Conservation (phyloP, 345 rosid species). For the Mercurialis annua region DNA sequence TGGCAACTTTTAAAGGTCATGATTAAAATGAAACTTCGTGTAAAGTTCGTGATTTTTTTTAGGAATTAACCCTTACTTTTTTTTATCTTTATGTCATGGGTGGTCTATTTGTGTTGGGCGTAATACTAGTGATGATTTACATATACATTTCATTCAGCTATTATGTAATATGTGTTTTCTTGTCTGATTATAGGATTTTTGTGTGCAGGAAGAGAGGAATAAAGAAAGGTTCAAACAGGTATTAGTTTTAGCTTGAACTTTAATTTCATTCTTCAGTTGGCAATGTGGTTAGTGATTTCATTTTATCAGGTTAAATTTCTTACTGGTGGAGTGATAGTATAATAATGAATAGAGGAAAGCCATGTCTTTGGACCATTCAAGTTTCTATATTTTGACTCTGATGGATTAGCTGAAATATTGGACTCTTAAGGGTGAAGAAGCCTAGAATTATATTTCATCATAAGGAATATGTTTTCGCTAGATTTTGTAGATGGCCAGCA, state of each 20-base stretch:
- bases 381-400: not conserved
- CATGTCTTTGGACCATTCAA: not conserved
- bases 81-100: not conserved
- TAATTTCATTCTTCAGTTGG: not conserved
- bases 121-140: not conserved
- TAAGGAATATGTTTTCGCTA: not conserved
- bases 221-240: constrained; percentile 74
- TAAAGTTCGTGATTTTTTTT: too few relatives aligned
- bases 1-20: too few relatives aligned
- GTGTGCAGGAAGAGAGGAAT: constrained; percentile 59
- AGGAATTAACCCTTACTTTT: too few relatives aligned
- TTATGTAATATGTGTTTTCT: not conserved
- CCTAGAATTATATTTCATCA: not conserved
- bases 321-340: not conserved
- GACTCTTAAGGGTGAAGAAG: constrained; percentile 5
- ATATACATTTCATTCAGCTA: constrained; percentile 1
- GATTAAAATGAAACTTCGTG: too few relatives aligned
- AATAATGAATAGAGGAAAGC: not conserved
- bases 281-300: not conserved
- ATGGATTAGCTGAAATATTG: not conserved
- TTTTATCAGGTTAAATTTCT: not conserved
- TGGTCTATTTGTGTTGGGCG: not conserved
- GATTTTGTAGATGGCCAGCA: not conserved
- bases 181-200: constrained; percentile 11
- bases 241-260: constrained; percentile 7